phyloP scores from a whole-genome alignment of 2,329 filamentous ascomycete species.

The Fusarium sp. region DNA sequence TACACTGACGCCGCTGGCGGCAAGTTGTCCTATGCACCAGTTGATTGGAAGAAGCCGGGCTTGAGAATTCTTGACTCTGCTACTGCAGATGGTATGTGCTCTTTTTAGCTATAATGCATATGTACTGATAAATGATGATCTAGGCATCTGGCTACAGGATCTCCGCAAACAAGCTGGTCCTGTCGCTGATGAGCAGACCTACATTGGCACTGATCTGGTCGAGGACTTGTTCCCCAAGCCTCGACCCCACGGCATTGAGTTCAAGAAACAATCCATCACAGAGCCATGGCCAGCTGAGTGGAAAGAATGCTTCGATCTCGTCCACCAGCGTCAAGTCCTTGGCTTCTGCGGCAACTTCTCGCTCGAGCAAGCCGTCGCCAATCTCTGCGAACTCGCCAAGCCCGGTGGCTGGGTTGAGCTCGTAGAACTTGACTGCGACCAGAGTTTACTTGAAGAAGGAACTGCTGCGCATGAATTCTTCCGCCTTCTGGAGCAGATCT shows the following conservation, averaged over 20 bases:
- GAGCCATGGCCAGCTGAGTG: constrained; percentile 7
- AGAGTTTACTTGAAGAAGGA: background rate
- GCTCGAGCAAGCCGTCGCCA: constrained; percentile 1
- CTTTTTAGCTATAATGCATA: rapidly evolving
- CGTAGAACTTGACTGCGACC: constrained; percentile 6
- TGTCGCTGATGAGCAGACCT: background rate
- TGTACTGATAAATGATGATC: rapidly evolving
- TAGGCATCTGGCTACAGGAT: constrained; percentile 3
- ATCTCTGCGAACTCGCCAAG: constrained; percentile 5
- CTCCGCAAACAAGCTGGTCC: background rate
- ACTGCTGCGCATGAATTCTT: constrained; percentile 8
- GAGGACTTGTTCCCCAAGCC: constrained; percentile 1
- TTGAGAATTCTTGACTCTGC: constrained; percentile 1
- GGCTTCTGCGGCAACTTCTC: constrained; percentile 10
- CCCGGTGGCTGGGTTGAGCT: constrained; percentile 7
- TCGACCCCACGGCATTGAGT: background rate
- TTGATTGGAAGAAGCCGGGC: constrained; percentile 8
- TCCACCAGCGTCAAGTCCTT: constrained; percentile 10
- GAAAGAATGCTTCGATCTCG: constrained; percentile 4
- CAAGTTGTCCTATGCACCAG: background rate
- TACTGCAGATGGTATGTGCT: background rate
- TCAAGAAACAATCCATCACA: background rate
- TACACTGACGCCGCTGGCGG: constrained; percentile 10
- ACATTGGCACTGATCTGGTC: constrained; percentile 2
- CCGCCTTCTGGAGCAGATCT: constrained; percentile 7